Evolutionary conservation across 768 basidiomycete species (phyloP), one percentile per base, ranked within the genome.

Genomic region (Boletus patriciae): DNA sequence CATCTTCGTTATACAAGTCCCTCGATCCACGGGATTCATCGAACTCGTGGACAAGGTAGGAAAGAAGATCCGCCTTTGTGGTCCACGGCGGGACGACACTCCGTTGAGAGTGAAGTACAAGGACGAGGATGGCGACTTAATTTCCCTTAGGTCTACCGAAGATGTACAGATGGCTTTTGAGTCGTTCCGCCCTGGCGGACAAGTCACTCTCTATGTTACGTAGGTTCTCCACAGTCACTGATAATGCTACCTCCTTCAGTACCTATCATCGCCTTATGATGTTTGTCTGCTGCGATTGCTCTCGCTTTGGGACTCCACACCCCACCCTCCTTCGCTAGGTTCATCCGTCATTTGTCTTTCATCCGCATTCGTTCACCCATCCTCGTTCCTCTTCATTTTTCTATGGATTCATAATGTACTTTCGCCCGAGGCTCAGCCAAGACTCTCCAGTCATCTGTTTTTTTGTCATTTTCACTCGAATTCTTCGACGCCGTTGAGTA

Each of bases 151-250:
- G 16, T 92, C 90, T 44, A 93, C 92, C 36, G 94, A 96, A 70
- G 94, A 96, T 69, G 89, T 95, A 36, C 90, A 92, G 64, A 92
- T 96, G 84, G 94, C 94, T 38, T 94, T 96, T 62, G 93, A 94
- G 73, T 81, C 86, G 55, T 87, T 83, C 73, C 80, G 84, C 60
- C 85, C 87, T 31, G 87, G 87, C n/a, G 84, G 84, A 59, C 90
- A 90, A 73, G 88, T 92, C 55, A 88, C 85, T 18, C 80, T 92
- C 46, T 90, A 84, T 72, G 90, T 92, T 66, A 86, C 83, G 70
- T 92, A 77, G 84, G 47, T 36, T 41, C 25, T 21, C 13, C 15
- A n/a, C 38, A 6, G 23, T 33, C n/a, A 8, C 19, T 34, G 43
- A 50, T 44, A 53, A 50, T 54, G 55, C 44, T 46, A 33, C 36